A percentile compares a stretch with the other conserved stretches of the same genome.
Conservation (phyloP, 768 basidiomycete genomes). For the Sarcomyxa edulis region DNA sequence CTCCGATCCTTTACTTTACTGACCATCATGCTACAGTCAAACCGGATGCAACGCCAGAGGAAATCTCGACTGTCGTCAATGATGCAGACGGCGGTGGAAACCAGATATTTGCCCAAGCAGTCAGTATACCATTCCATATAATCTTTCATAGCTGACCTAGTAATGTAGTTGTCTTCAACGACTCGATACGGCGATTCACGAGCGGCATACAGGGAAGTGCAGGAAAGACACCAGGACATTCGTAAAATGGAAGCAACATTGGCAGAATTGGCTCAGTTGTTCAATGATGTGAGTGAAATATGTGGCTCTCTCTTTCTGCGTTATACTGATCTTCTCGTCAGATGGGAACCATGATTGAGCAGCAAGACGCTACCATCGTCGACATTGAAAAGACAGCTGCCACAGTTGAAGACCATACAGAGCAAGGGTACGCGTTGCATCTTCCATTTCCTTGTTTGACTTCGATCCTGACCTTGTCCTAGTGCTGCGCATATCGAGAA, state of each 20-base stretch:
- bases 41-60: conserved; percentile 88
- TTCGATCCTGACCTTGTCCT: conserved; percentile 4
- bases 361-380: conserved; percentile 87
- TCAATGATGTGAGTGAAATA: conserved; percentile 78
- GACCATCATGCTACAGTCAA: conserved; percentile 52
- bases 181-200: conserved; percentile 88
- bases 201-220: conserved; percentile 91
- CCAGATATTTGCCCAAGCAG: conserved; percentile 87
- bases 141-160: neutral
- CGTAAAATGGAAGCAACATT: conserved; percentile 92
- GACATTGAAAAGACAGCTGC: conserved; percentile 76
- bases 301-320: neutral
- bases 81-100: conserved; percentile 72
- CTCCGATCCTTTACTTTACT: neutral
- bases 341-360: conserved; percentile 94
- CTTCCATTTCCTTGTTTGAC: neutral
- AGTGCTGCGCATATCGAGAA: conserved; percentile 82
- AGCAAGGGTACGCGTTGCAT: conserved; percentile 60
- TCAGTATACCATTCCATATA: conserved; percentile 5
- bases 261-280: conserved; percentile 88
- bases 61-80: conserved; percentile 82
- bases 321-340: conserved; percentile 20
- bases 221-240: conserved; percentile 94
- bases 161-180: conserved; percentile 74
- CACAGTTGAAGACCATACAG: conserved; percentile 75